Base-by-base conservation (phyloP, 176 grass and related monocot genomes). In the Oropetium thomaeum region DNA sequence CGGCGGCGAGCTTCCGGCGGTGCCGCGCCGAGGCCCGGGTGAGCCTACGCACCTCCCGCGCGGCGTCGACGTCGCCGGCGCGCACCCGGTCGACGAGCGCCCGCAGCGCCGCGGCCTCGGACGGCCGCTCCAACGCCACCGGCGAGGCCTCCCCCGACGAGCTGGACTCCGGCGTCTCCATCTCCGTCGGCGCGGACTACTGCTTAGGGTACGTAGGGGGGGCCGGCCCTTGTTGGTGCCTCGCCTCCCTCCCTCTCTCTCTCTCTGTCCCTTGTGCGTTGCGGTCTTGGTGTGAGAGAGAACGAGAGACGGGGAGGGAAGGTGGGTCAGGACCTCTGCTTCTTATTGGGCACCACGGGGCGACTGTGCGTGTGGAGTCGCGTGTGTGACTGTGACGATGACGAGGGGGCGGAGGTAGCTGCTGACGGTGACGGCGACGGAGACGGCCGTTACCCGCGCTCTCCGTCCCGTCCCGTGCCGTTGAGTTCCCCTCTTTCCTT, bases 21-120 rank as follows among this genome's bases (percentile, higher is more conserved):
- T 95, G 83, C 53, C 83, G 75, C 9, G 91, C 51, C 23, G 96
- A 99, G 0, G 87, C 79, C 73, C 83, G 51, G 22, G 96, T 92
- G 74, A 99, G 82, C 8, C 91, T 72, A 1, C 96, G 83, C 79
- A 99, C 93, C 87, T 95, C 91, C 67, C 83, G 84, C 5, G 96
- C 96, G 3, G 96, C 72, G 63, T 80, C 96, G 74, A 70, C 90
- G 52, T 91, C 94, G 16, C 71, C 73, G 59, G 77, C 69, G 17
- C 66, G 62, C 67, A 88, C 68, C 20, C 75, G 73, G 65, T 93
- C 94, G 0, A 85, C 72, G 12, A 88, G 78, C 69, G 67, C 77
- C 69, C 59, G 76, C 86, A 83, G 81, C 63, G 81, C 76, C 20
- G 54, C 86, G 10, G 57, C 39, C 81, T 88, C 86, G 5, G 86